Conservation (phyloP, 1,284 basidiomycete species). For the Vanrija pseudolonga region DNA sequence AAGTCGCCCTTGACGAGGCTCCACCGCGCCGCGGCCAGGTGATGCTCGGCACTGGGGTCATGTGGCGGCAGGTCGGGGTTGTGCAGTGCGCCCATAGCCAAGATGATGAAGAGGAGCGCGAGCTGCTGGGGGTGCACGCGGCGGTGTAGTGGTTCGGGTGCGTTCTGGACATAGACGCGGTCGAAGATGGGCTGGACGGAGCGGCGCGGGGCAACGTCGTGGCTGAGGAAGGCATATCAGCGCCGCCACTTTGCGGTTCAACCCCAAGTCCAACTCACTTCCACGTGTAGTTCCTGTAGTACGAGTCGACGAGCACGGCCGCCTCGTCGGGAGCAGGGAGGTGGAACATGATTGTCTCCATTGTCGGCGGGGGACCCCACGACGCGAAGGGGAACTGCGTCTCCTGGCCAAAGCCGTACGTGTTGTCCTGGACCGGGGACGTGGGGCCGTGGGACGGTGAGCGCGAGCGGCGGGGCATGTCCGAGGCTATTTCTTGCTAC, state of each 20-base stretch:
- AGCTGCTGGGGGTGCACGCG: constrained; percentile 32
- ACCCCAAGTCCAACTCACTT: constrained; percentile 20
- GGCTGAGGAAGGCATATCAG: constrained; percentile 13
- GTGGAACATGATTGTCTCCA: constrained; percentile 16
- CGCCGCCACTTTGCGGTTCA: too few relatives aligned
- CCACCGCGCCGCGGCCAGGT: constrained; percentile 25
- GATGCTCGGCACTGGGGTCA: constrained; percentile 33
- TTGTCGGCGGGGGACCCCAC: constrained; percentile 13
- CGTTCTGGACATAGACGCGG: constrained; percentile 11
- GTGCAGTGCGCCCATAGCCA: constrained; percentile 40
- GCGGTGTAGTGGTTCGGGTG: background rate
- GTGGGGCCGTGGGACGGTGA: background rate
- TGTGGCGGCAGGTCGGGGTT: constrained; percentile 38
- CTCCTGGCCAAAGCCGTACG: constrained; percentile 1
- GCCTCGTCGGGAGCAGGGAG: constrained; percentile 30
- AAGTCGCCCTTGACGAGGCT: constrained; percentile 40
- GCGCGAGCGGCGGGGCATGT: background rate
- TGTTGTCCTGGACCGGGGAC: background rate
- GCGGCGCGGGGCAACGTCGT: constrained; percentile 27
- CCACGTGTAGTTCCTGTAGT: constrained; percentile 33
- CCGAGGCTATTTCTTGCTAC: constrained; percentile 4
- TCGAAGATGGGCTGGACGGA: constrained; percentile 29
- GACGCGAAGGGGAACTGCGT: constrained; percentile 12
- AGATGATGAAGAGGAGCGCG: constrained; percentile 33
- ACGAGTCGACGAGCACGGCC: constrained; percentile 26